phyloP scores from a whole-genome alignment of 441 rosid genomes.

The Flueggea neowawraea region DNA sequence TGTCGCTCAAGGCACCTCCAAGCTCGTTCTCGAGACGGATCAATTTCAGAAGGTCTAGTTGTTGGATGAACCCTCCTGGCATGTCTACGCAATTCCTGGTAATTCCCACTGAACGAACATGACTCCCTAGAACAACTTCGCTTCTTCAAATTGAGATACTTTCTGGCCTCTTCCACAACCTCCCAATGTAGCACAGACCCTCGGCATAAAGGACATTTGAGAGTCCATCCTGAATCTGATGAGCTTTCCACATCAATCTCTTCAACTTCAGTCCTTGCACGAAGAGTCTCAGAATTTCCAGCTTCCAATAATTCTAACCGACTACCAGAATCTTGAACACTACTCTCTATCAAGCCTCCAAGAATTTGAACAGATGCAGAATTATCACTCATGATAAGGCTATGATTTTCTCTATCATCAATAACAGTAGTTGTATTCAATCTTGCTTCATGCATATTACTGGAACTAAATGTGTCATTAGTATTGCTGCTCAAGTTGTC shows the following conservation, averaged over 20 bases:
- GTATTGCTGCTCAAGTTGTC: conserved; percentile 25
- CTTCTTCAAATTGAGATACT: conserved; percentile 68
- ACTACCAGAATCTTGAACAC: conserved; percentile 24
- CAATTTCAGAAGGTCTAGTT: conserved; percentile 77
- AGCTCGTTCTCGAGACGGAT: conserved; percentile 81
- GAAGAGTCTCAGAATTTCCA: conserved; percentile 36
- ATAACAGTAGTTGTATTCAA: conserved; percentile 28
- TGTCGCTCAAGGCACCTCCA: conserved; percentile 97
- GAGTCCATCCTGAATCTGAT: conserved; percentile 25
- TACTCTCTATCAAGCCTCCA: conserved; percentile 15
- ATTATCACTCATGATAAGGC: conserved; percentile 24
- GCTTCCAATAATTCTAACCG: conserved; percentile 31
- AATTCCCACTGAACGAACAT: conserved; percentile 70
- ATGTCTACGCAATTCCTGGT: conserved; percentile 80
- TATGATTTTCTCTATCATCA: conserved; percentile 29
- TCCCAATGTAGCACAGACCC: conserved; percentile 82
- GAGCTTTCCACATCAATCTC: conserved; percentile 35
- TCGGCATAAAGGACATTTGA: conserved; percentile 86
- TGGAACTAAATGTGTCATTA: conserved; percentile 23
- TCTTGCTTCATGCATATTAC: conserved; percentile 30
- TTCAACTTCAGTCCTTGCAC: conserved; percentile 38
- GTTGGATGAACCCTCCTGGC: conserved; percentile 84
- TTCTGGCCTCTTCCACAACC: conserved; percentile 64
- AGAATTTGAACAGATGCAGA: conserved; percentile 17
- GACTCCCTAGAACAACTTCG: conserved; percentile 89